phyloP scores from a whole-genome alignment of 139 green algal genomes.

The Chlamydomonas sphaeroides region DNA sequence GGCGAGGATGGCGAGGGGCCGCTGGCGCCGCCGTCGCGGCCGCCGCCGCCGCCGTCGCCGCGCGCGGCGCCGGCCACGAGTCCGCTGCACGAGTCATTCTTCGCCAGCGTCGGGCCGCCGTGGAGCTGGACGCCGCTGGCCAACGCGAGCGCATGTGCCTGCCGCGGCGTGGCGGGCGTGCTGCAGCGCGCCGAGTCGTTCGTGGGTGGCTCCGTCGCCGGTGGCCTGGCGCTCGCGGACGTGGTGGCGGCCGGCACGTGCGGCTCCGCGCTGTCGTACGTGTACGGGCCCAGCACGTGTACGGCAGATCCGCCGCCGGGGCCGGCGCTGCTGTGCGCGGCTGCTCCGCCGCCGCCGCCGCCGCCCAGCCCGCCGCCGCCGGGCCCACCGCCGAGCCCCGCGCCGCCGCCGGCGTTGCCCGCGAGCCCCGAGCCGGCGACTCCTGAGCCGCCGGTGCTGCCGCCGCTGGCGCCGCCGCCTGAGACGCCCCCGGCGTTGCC shows the following conservation, averaged over 20 bases:
- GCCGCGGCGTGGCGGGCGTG: background rate
- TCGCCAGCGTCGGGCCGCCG: background rate
- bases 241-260: background rate
- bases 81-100: background rate
- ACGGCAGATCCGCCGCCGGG: background rate
- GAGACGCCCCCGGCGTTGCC: no score
- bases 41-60: background rate
- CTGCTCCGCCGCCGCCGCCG: background rate
- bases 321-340: slow-evolving; percentile 15
- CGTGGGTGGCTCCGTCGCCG: background rate
- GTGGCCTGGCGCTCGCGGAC: background rate
- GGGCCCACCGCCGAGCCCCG: background rate
- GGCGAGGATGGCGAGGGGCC: no score
- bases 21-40: background rate
- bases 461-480: background rate
- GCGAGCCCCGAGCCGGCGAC: no score
- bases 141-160: background rate
- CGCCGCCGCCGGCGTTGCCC: background rate
- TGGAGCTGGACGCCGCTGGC: background rate
- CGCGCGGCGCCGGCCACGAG: no score
- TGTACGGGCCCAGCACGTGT: slow-evolving; percentile 5
- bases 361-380: background rate
- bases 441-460: background rate
- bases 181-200: background rate
- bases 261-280: background rate